These are phyloP conservation scores for Litsea cubeba DNA, from an alignment of 164 flowering plant genomes.

Conservation along the genomic window DNA sequence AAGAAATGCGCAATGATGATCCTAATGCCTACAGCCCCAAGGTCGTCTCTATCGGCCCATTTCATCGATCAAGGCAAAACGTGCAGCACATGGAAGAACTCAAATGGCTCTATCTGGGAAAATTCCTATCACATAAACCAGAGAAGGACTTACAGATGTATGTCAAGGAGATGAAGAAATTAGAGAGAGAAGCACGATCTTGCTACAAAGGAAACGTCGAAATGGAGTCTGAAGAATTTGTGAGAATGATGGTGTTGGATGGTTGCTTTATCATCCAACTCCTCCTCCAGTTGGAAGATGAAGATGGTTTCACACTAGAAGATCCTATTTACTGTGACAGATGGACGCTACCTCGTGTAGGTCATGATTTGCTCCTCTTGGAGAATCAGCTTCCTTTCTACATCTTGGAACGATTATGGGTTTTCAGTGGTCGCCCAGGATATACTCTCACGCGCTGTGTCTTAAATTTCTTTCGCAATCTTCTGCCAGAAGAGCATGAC, in stretches of 20 bases:
- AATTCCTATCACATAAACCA: neutral
- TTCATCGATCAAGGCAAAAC: neutral
- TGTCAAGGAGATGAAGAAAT: neutral
- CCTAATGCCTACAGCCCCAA: neutral
- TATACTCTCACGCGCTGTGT: neutral
- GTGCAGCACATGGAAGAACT: neutral
- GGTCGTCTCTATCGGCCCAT: constrained; percentile 6
- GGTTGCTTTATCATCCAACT: constrained; percentile 10
- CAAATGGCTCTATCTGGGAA: constrained; percentile 4
- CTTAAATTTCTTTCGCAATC: neutral
- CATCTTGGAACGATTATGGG: neutral
- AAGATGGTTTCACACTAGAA: too few relatives aligned
- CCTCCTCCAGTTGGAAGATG: neutral
- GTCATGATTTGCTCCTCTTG: neutral
- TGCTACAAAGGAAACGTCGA: constrained; percentile 40
- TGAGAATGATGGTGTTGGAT: constrained; percentile 10
- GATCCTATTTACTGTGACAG: neutral
- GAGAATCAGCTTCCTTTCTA: constrained; percentile 14
- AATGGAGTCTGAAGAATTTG: constrained; percentile 29
- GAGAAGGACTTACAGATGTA: neutral
- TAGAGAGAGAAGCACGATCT: constrained; percentile 22
- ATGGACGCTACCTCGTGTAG: neutral
- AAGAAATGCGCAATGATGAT: neutral
- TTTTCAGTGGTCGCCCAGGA: neutral
- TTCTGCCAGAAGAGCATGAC: neutral